Conservation (phyloP, 2,329 filamentous ascomycete genomes). For the Tolypocladium pustulatum region DNA sequence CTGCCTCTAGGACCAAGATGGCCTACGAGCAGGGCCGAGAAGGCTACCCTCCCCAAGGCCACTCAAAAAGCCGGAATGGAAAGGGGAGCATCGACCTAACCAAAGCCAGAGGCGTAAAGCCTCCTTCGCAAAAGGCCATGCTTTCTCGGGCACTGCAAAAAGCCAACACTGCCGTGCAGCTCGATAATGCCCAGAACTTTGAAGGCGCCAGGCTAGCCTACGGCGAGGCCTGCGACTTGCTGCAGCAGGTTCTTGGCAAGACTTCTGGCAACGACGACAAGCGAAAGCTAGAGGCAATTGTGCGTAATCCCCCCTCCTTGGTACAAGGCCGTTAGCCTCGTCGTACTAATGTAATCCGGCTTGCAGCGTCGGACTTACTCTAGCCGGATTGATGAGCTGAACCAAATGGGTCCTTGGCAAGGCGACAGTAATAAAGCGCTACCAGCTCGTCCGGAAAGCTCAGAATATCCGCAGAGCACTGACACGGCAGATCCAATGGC, state of each 20-base stretch:
- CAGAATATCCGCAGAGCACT: constrained; percentile 9
- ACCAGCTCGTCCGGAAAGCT: constrained; percentile 57
- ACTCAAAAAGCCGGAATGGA: constrained; percentile 20
- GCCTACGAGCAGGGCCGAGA: constrained; percentile 20
- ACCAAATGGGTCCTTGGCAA: constrained; percentile 53
- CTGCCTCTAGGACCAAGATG: constrained; percentile 13
- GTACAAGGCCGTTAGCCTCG: too few relatives aligned
- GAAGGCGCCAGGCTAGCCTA: constrained; percentile 87
- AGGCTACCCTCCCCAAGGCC: constrained; percentile 16
- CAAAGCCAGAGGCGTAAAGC: constrained; percentile 22
- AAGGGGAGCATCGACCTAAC: constrained; percentile 20
- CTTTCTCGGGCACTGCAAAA: constrained; percentile 91
- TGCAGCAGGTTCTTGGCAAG: constrained; percentile 78
- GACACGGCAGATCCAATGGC: not conserved
- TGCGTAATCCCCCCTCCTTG: constrained; percentile 36
- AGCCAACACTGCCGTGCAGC: constrained; percentile 86
- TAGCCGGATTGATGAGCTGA: constrained; percentile 77
- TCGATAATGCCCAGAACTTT: constrained; percentile 94
- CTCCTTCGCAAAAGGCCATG: constrained; percentile 86
- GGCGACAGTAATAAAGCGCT: constrained; percentile 59
- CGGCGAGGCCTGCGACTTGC: constrained; percentile 74
- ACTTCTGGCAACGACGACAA: constrained; percentile 80
- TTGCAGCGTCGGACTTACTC: constrained; percentile 76
- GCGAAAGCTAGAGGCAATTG: constrained; percentile 86
- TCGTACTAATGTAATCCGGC: not conserved